A percentile compares a stretch with the other conserved stretches of the same genome.
Evolutionary conservation across 768 basidiomycete genomes (phyloP).

Genomic region (Boletus rex-veris): DNA sequence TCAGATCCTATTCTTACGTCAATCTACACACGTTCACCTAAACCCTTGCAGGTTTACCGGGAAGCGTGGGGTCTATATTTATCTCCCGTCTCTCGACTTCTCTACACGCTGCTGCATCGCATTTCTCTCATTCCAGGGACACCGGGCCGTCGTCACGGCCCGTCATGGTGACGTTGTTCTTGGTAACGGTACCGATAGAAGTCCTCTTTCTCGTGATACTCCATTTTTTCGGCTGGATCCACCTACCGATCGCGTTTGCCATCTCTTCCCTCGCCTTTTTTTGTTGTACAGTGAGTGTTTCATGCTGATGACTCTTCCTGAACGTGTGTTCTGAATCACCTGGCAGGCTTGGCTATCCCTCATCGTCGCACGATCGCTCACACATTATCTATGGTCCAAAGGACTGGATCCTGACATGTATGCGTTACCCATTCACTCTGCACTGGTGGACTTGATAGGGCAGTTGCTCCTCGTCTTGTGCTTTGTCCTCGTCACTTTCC

Average conservation of each 20-base stretch:
- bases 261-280: conserved; percentile 66
- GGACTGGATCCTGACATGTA: conserved; percentile 88
- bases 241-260: conserved; percentile 66
- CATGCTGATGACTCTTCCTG: not conserved
- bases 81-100: conserved; percentile 89
- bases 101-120: conserved; percentile 52
- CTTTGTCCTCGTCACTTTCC: conserved; percentile 58
- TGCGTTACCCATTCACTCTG: conserved; percentile 89
- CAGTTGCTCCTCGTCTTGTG: conserved; percentile 76
- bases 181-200: conserved; percentile 79
- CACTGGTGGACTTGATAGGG: conserved; percentile 81
- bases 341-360: conserved; percentile 70
- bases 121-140: conserved; percentile 1
- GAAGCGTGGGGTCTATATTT: conserved; percentile 86
- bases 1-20: conserved; percentile 28
- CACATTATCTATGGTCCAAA: conserved; percentile 73
- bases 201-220: conserved; percentile 69
- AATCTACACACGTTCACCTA: not conserved
- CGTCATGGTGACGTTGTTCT: conserved; percentile 65
- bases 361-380: conserved; percentile 59
- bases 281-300: conserved; percentile 65
- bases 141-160: conserved; percentile 42
- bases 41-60: conserved; percentile 62
- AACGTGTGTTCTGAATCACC: not conserved
- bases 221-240: conserved; percentile 71